Base-by-base conservation (phyloP, 352 stramenopile genomes). In the Globisporangium mamillatum region DNA sequence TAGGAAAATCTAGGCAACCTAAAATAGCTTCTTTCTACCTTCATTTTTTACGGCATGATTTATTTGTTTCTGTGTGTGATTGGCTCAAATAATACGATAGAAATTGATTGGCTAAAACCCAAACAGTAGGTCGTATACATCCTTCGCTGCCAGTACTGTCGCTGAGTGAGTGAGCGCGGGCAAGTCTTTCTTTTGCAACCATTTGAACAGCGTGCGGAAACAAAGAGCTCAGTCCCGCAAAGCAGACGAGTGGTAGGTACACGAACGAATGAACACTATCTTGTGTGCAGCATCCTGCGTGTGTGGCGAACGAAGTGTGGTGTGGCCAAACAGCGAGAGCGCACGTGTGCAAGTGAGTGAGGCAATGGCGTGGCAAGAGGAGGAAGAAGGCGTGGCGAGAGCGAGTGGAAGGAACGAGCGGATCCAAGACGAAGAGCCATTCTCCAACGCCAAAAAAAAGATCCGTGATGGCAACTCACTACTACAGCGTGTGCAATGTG, bases 81-180 rank as follows among this genome's bases (percentile, higher is more conserved):
- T 60, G 54, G 54, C 25, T 14, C 7, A 44, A 60, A 60, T 58
- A 1, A 20, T 10, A 36, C 2, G 16, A 10, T 12, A 22, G 18
- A 0, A 8, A 44, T 44, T 44, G 41, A 65, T 65, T 65, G 60
- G 60, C 44, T 65, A 18, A 65, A 65, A 65, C 20, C 22, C 22
- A 32, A 29, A 27, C 3, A 3, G 16, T 10, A 10, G 27, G 8
- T 4, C 55, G 16, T 60, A 46, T 65, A 27, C 0, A 29, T 54
- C 0, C 57, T 56, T 25, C 59, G 38, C 27, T 9, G 5, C 0
- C 18, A 60, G 29, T 60, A 60, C 52, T 12, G 9, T 16, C 3
- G 3, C 24, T 57, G 22, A 41, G 5, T 10, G 14, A 25, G 22
- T 59, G 27, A 36, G 53, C 25, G 53, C 25, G 27, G 22, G 12